Percentiles rank a stretch among this genome's conserved stretches.
Conservation (phyloP, 495 filamentous ascomycete genomes). For the Podospora bellae-mahoneyi region DNA sequence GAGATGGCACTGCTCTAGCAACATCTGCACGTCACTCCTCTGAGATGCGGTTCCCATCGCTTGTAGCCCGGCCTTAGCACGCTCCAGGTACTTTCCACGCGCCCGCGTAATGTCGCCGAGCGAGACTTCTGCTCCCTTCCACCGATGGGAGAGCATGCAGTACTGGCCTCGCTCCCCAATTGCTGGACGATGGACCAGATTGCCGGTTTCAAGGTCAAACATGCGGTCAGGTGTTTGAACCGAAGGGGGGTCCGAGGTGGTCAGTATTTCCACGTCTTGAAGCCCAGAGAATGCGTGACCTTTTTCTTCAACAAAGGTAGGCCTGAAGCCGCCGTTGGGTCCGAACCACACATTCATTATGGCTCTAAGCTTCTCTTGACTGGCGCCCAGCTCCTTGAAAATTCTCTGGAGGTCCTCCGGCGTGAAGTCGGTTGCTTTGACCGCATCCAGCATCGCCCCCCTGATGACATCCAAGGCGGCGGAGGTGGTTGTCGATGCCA, state of each 20-base stretch:
- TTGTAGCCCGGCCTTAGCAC: slow-evolving; percentile 5
- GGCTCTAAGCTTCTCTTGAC: slow-evolving; percentile 31
- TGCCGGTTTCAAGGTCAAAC: slow-evolving; percentile 46
- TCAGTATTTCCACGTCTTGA: slow-evolving; percentile 29
- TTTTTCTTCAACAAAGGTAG: slow-evolving; percentile 27
- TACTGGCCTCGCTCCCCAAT: slow-evolving; percentile 37
- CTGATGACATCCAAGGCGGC: too few relatives aligned
- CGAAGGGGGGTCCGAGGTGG: slow-evolving; percentile 17
- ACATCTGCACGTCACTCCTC: slow-evolving; percentile 21
- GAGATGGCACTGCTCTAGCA: slow-evolving; percentile 22
- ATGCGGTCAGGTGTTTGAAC: slow-evolving; percentile 37
- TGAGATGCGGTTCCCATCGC: background rate
- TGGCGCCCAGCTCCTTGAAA: slow-evolving; percentile 25
- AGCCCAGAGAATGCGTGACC: slow-evolving; percentile 18
- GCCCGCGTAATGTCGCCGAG: slow-evolving; percentile 34
- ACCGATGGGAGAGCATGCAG: slow-evolving; percentile 48
- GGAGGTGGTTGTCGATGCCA: background rate
- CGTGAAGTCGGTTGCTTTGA: slow-evolving; percentile 15
- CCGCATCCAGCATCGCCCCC: slow-evolving; percentile 12
- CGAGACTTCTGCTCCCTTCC: slow-evolving; percentile 44
- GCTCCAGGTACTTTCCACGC: slow-evolving; percentile 14
- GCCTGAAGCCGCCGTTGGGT: slow-evolving; percentile 24
- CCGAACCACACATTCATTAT: slow-evolving; percentile 33
- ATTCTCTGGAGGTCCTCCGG: slow-evolving; percentile 24
- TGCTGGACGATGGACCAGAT: slow-evolving; percentile 34